Evolutionary conservation across 192 early-diverging fungal genomes (phyloP), one percentile per base, ranked within the genome.

Genomic region (Umbelopsis vinacea): DNA sequence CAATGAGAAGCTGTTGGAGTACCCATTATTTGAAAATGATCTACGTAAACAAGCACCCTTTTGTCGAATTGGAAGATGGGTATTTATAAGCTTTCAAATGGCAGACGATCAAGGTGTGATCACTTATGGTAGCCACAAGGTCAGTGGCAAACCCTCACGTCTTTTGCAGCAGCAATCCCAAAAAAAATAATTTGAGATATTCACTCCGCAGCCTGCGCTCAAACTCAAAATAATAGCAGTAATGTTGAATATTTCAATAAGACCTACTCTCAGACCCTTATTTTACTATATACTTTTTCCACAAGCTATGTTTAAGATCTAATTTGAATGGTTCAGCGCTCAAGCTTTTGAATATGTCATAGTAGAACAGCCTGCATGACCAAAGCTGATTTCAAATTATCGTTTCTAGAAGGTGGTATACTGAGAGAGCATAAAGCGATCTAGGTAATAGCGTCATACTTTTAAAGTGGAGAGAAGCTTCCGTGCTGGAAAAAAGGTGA

Each of bases 91-190:
- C 29, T 63, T 37, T 63, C 26, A 19, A 63, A 37, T 50, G 26
- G 33, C 57, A 63, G 57, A 8, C 57, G 57, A 63, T 63, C 57
- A 63, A 63, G 15, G 26, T 37, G 26, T 63, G 57, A 63, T 26
- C 57, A 37, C 0, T 63, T 17, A 37, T 29, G 57, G 57, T 29
- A 63, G 33, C 57, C 57, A 63, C 57, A 63, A 37, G 57, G 19
- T 63, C 57, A 63, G 14, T 37, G 33, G 48, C 17, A 50, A 50
- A 21, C 48, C 3, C 8, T 43, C 40, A 43, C 8, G 40, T 50
- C 48, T n/a, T 12, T 2, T 8, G 5, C 48, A 17, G 48, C 48
- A 29, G 48, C 48, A 50, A 21, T 3, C 48, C 48, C 4, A 21
- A 50, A 50, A 50, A n/a, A n/a, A n/a, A n/a, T n/a, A n/a, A 15